Percentiles rank a stretch among this genome's conserved stretches.
These are phyloP conservation scores for Stygiomarasmius scandens DNA, from an alignment of 1,284 basidiomycete genomes.

Conservation along the genomic window DNA sequence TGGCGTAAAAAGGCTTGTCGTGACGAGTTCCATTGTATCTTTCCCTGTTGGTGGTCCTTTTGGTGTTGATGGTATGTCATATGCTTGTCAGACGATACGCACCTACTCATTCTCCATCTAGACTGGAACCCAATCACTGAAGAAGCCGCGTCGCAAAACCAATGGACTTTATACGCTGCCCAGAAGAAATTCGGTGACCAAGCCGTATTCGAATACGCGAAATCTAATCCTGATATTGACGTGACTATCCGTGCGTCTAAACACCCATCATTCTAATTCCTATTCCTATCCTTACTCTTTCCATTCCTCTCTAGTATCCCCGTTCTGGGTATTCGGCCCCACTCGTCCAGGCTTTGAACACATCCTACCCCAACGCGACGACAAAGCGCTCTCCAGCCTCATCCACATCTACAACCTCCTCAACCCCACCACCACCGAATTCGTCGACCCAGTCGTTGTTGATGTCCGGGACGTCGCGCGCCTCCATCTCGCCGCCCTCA, in stretches of 20 bases:
- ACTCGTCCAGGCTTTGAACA: not conserved
- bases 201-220: constrained; percentile 38
- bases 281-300: not conserved
- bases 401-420: not conserved
- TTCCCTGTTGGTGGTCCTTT: constrained; percentile 10
- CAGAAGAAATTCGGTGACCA: constrained; percentile 39
- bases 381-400: not conserved
- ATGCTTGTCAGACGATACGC: no score
- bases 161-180: constrained; percentile 32
- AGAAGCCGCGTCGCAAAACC: constrained; percentile 20
- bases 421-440: not conserved
- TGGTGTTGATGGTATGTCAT: constrained; percentile 18
- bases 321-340: not conserved
- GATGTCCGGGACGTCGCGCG: not conserved
- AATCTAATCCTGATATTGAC: constrained; percentile 35
- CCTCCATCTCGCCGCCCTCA: not conserved
- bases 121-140: constrained; percentile 21
- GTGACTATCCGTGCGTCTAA: constrained; percentile 27
- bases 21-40: constrained; percentile 20
- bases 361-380: not conserved
- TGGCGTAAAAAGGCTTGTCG: constrained; percentile 24
- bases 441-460: not conserved
- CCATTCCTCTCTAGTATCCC: not conserved
- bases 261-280: not conserved
- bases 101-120: constrained; percentile 11